phyloP scores from a whole-genome alignment of 768 basidiomycete species.

The Suillus plorans region DNA sequence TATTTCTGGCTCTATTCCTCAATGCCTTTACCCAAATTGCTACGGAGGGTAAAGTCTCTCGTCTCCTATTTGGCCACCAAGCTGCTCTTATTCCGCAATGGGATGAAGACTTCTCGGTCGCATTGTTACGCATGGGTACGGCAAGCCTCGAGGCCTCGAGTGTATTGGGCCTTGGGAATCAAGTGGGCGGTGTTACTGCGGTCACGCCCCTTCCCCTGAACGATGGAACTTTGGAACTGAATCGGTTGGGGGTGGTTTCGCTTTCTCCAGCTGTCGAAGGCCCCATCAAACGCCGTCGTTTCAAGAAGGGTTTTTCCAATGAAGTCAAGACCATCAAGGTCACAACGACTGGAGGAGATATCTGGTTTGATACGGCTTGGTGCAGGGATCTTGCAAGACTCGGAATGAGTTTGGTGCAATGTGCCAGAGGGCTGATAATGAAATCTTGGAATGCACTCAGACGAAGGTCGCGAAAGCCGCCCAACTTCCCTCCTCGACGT shows the following conservation, averaged over 20 bases:
- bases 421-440: slow-evolving; percentile 21
- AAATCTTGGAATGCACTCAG: slow-evolving; percentile 19
- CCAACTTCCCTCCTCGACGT: slow-evolving; percentile 1
- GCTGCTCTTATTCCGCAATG: slow-evolving; percentile 46
- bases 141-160: slow-evolving; percentile 77
- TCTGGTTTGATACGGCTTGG: slow-evolving; percentile 42
- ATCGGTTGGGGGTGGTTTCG: slow-evolving; percentile 41
- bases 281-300: slow-evolving; percentile 21
- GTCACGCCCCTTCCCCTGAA: slow-evolving; percentile 14
- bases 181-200: slow-evolving; percentile 55
- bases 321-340: slow-evolving; percentile 48
- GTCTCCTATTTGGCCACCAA: slow-evolving; percentile 55
- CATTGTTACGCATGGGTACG: slow-evolving; percentile 69
- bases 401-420: slow-evolving; percentile 26
- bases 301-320: slow-evolving; percentile 44
- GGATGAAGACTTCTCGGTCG: slow-evolving; percentile 75
- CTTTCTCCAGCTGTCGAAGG: slow-evolving; percentile 30
- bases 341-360: slow-evolving; percentile 33
- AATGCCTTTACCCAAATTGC: slow-evolving; percentile 68
- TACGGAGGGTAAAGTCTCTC: slow-evolving; percentile 55
- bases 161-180: slow-evolving; percentile 70
- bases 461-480: slow-evolving; percentile 13
- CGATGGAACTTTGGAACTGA: slow-evolving; percentile 39
- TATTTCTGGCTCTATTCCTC: slow-evolving; percentile 56
- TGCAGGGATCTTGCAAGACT: slow-evolving; percentile 39